Base-by-base conservation (phyloP, 208 protist species). In the Sergeia podlipaevii region DNA sequence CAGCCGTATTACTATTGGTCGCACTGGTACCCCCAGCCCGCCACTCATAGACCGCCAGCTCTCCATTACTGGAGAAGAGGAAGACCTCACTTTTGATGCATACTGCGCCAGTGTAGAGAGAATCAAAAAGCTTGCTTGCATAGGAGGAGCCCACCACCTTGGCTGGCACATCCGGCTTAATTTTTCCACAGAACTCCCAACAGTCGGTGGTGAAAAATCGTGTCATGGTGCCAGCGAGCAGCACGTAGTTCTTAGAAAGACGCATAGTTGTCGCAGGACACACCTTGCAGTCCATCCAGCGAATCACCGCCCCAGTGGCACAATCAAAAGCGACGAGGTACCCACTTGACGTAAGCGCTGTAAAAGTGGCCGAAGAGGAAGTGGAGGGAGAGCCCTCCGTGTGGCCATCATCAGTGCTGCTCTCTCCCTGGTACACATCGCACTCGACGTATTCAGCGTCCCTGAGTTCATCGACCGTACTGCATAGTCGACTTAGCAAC, bases 211-310 rank as follows among this genome's bases (percentile, higher is more conserved):
- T 47, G 39, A 94, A 94, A 49, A 91, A 70, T 17, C 87, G 83
- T 10, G 77, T 28, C 39, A 91, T 34, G 15, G 63, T 24, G 7
- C 87, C 87, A 21, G 73, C 67, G 2, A 91, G 63, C 0, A 94
- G 23, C 7, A 94, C 70, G 26, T 73, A 60, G n/a, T 42, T 44
- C 1, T 36, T 56, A 8, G 52, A 55, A 2, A 72, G 20, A 13
- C 60, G 65, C 7, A 80, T 64, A 1, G 62, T 51, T 1, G 63
- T 65, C 2, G 76, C 80, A 18, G 65, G 48, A 8, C 66, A 76
- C 26, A 91, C 74, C 68, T 90, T 91, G 64, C 83, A 86, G 59
- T 94, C 81, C 87, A 94, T 94, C 84, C 87, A 94, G n/a, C 77
- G 77, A 32, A 83, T 34, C 17, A 88, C 69, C 0, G 75, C 60